Evolutionary conservation across 768 basidiomycete genomes (phyloP), one percentile per base, ranked within the genome.

Genomic region (Tricholoma hemisulphureum): DNA sequence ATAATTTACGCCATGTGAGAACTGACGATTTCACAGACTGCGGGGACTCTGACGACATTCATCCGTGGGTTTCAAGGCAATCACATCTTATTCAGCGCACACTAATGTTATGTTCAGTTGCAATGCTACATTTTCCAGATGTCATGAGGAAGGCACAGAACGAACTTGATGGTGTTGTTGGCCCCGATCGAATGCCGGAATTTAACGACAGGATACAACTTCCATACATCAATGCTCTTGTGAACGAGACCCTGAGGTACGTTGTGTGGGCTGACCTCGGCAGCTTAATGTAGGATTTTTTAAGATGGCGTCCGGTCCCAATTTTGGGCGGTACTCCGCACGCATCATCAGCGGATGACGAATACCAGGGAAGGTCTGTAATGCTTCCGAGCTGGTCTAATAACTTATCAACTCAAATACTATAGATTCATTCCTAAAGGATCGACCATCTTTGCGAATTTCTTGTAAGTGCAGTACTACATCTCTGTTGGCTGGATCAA

Each of bases 121-220:
- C 74, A 6, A 77, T 77, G 74, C 65, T 75, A 7, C 70, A 75
- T 56, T 71, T 70, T 57, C 77, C 75, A 1, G 67, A 67, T 2
- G 67, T 76, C n/a, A 76, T 77, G 63, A 68, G 63, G 32, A 70
- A 68, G 18, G 77, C 77, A 14, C 78, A 77, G 56, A 69, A 65
- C 14, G 77, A 80, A 55, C 55, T 80, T 16, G 76, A 79, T 53
- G 45, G 62, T 0, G 69, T 77, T 6, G 60, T 77, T 3, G 76
- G 77, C 0, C 55, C 56, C 14, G 72, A 76, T 49, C 67, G 78
- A 23, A 71, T 80, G 64, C 79, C 79, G 10, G 72, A 70, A 34
- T 73, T 72, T 51, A 65, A 67, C 2, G 77, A 79, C 51, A 64
- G 65, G 51, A 69, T 66, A 8, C 64, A 58, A 41, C 66, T 79